A percentile compares a stretch with the other conserved stretches of the same genome.
These are phyloP conservation scores for Hebeloma cylindrosporum DNA, from an alignment of 768 basidiomycete species.

Conservation along the genomic window DNA sequence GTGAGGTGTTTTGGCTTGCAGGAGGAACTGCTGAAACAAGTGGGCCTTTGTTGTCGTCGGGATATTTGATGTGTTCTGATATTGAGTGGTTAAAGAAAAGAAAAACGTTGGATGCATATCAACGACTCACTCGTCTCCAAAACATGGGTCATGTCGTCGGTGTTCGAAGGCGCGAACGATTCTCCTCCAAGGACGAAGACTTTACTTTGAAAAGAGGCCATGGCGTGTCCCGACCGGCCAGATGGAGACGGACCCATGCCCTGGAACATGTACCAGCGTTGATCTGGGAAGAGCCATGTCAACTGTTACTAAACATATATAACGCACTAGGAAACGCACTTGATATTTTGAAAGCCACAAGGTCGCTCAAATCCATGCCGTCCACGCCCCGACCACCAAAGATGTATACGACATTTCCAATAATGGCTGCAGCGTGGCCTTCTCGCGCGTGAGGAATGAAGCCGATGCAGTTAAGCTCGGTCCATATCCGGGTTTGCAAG, in stretches of 20 bases:
- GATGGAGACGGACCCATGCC: conserved; percentile 97
- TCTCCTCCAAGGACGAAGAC: conserved; percentile 97
- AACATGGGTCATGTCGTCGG: conserved; percentile 87
- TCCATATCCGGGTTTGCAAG: conserved; percentile 76
- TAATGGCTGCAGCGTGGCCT: conserved; percentile 93
- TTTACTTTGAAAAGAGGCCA: conserved; percentile 87
- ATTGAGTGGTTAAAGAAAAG: conserved; percentile 6
- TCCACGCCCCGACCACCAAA: conserved; percentile 98
- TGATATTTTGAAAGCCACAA: conserved; percentile 95
- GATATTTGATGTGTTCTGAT: conserved; percentile 91
- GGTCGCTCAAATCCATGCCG: conserved; percentile 91
- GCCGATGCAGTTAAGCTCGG: conserved; percentile 92
- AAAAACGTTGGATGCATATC: conserved; percentile 2
- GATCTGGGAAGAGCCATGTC: conserved; percentile 54
- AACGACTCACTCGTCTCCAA: conserved; percentile 85
- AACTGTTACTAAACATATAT: conserved; percentile 1
- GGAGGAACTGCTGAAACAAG: conserved; percentile 24
- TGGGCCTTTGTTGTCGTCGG: conserved; percentile 51
- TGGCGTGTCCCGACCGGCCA: conserved; percentile 95
- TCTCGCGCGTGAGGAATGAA: conserved; percentile 95
- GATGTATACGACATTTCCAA: conserved; percentile 96
- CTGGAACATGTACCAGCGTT: conserved; percentile 99
- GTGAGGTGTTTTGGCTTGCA: conserved; percentile 37
- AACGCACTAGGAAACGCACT: conserved; percentile 56
- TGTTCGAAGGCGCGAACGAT: conserved; percentile 68